Base-by-base conservation (phyloP, 2,329 filamentous ascomycete species). In the Aureobasidium subglaciale region DNA sequence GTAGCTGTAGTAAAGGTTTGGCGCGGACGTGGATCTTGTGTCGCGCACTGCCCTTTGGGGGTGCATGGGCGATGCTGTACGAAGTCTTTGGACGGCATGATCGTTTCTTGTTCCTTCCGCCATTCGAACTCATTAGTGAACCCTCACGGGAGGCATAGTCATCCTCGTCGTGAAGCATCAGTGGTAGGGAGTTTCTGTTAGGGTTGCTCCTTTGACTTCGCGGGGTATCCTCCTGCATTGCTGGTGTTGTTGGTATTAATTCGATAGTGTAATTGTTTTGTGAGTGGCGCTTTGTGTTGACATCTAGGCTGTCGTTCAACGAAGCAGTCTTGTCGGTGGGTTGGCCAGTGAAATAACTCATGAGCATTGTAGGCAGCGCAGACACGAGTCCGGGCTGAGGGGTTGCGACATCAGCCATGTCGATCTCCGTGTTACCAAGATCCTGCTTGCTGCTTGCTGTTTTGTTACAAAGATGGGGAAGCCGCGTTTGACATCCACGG, bases 1-100 rank as follows among this genome's bases (percentile, higher is more conserved):
- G 87, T 15, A 91, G 73, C 67, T 92, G 87, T 5, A 91, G 76
- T 5, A 90, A 72, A 16, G 90, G 72, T 52, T 82, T 82, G 10
- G 87, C 86, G 15, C 86, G 81, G 27, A 87, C 75, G 62, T 85
- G 81, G 13, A 86, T 75, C 65, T 86, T 86, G 64, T 84, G 69
- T 50, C 71, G 64, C 79, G 64, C 76, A 73, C 60, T 78, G 71
- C 59, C 81, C 66, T 63, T 78, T 74, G 59, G 86, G 75, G 57
- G 85, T 0, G 87, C 86, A 60, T 86, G 85, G 40, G 85, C 87
- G 37, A 90, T 75, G 53, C 82, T 76, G 67, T 81, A 90, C 6
- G 76, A 78, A 2, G 84, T 87, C 65, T 80, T 84, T 50, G 76
- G 78, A 58, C 82, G 58, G 38, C 59, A 63, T 9, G 59, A 55